phyloP scores from a whole-genome alignment of 345 rosid genomes.

The Triadica sebifera region DNA sequence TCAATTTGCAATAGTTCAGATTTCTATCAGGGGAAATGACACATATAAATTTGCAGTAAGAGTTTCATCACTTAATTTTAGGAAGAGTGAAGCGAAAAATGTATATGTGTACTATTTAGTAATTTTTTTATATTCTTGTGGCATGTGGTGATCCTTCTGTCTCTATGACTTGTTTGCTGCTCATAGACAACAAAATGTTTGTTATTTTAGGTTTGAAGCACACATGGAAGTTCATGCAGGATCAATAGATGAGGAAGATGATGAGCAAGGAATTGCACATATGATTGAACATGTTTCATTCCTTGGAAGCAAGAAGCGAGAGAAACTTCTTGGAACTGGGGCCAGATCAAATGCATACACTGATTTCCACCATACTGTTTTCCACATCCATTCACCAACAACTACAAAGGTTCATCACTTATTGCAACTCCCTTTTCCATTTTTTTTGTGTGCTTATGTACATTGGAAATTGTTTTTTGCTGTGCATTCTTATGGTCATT shows the following conservation, averaged over 20 bases:
- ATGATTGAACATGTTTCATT: conserved; percentile 99
- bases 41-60: background rate
- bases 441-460: background rate
- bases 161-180: conserved; percentile 17
- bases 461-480: background rate
- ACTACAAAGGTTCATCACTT: conserved; percentile 60
- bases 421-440: conserved; percentile 4
- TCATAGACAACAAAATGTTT: conserved; percentile 17
- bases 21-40: background rate
- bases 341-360: conserved; percentile 99
- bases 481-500: background rate
- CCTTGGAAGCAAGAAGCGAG: conserved; percentile 98
- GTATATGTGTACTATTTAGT: background rate
- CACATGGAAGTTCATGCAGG: conserved; percentile 99
- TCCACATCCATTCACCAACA: conserved; percentile 97
- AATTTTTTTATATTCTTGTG: background rate
- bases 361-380: conserved; percentile 98
- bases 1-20: background rate
- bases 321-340: conserved; percentile 97
- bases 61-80: background rate
- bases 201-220: conserved; percentile 81
- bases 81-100: background rate
- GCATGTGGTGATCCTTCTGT: background rate
- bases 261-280: conserved; percentile 99
- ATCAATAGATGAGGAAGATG: conserved; percentile 96